These are phyloP conservation scores for Neofusicoccum sp. DNA, from an alignment of 2,329 filamentous ascomycete species.

Conservation along the genomic window DNA sequence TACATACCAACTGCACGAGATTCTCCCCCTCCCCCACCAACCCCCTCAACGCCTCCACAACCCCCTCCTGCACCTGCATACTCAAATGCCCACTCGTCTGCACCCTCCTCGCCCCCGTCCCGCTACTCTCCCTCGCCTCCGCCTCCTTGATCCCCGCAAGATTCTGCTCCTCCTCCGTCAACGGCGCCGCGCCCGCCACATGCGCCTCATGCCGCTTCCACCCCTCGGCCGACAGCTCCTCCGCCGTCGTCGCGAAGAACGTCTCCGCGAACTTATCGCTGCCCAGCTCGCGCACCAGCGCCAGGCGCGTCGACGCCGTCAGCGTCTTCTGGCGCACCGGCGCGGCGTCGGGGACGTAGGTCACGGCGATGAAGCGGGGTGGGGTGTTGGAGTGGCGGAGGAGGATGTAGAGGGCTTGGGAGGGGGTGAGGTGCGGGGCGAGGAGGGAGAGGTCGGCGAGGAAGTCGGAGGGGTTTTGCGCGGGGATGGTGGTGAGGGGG, in stretches of 20 bases:
- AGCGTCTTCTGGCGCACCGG: conserved; percentile 85
- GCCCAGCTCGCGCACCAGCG: conserved; percentile 72
- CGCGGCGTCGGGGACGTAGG: conserved; percentile 75
- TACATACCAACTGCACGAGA: conserved; percentile 65
- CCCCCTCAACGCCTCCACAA: conserved; percentile 61
- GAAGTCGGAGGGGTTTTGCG: conserved; percentile 54
- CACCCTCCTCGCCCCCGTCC: conserved; percentile 55
- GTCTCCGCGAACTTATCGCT: conserved; percentile 76
- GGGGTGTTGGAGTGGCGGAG: conserved; percentile 57
- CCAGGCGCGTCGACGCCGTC: conserved; percentile 74
- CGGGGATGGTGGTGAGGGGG: conserved; percentile 57
- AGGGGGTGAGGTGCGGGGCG: conserved; percentile 61
- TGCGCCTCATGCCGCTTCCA: conserved; percentile 74
- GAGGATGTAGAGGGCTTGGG: conserved; percentile 70
- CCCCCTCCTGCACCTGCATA: conserved; percentile 60
- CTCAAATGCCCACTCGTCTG: conserved; percentile 37
- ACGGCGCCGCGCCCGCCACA: conserved; percentile 58
- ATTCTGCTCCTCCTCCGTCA: conserved; percentile 75
- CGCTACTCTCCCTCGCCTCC: conserved; percentile 70
- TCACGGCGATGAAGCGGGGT: conserved; percentile 59
- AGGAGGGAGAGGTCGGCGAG: conserved; percentile 63
- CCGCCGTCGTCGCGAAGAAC: conserved; percentile 67
- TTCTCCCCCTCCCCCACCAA: conserved; percentile 53
- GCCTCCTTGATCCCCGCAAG: conserved; percentile 70
- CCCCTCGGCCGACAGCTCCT: conserved; percentile 67